Conservation (phyloP, 176 grass and related monocot genomes). For the Ananas comosus region DNA sequence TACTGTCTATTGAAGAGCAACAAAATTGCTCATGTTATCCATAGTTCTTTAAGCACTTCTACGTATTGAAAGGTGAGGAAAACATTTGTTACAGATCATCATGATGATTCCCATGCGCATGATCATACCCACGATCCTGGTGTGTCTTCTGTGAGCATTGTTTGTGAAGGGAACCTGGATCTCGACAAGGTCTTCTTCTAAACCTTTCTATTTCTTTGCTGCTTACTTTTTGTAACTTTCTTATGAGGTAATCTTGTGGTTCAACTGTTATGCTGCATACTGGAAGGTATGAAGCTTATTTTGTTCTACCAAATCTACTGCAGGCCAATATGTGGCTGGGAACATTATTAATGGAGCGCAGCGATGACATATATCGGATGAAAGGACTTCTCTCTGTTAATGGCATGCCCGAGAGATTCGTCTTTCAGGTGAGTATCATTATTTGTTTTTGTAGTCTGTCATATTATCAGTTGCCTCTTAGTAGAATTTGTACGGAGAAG, state of each 20-base stretch:
- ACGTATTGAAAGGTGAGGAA: neutral
- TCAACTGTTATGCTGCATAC: neutral
- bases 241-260: conserved; percentile 14
- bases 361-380: conserved; percentile 97
- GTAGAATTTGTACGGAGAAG: neutral
- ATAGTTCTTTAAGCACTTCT: neutral
- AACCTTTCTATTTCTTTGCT: conserved; percentile 15
- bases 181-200: conserved; percentile 62
- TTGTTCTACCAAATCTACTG: neutral
- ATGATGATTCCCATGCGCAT: conserved; percentile 42
- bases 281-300: neutral
- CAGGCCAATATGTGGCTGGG: conserved; percentile 97
- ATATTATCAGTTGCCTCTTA: neutral
- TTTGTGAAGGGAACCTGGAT: conserved; percentile 94
- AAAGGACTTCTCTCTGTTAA: conserved; percentile 84
- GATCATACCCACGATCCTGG: conserved; percentile 96
- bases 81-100: conserved; percentile 57
- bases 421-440: conserved; percentile 62
- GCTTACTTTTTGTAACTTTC: conserved; percentile 20
- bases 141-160: conserved; percentile 95
- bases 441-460: neutral
- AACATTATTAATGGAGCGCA: conserved; percentile 70
- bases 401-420: conserved; percentile 92
- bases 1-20: neutral
- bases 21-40: neutral